A percentile compares a stretch with the other conserved stretches of the same genome.
These are phyloP conservation scores for Nigrograna mackinnonii DNA, from an alignment of 2,329 filamentous ascomycete genomes.

Conservation along the genomic window DNA sequence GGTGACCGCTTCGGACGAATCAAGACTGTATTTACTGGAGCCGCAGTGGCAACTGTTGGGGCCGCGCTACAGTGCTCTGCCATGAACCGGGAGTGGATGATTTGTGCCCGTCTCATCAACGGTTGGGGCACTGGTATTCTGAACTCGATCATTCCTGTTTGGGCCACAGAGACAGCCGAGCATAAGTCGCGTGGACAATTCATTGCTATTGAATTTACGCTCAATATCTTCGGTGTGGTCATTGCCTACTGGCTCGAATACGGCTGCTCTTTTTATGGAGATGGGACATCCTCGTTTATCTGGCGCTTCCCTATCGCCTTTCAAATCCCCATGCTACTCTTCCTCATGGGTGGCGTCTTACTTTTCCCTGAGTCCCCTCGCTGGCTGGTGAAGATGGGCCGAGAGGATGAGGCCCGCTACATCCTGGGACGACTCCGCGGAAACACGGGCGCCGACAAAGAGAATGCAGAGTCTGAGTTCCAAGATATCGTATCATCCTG, in stretches of 20 bases:
- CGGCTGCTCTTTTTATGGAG: constrained; percentile 64
- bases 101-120: constrained; percentile 60
- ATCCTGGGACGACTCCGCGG: constrained; percentile 68
- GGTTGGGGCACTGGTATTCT: constrained; percentile 71
- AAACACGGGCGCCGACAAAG: constrained; percentile 50
- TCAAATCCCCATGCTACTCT: constrained; percentile 66
- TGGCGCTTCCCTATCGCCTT: constrained; percentile 74
- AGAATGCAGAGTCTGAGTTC: constrained; percentile 56
- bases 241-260: constrained; percentile 58
- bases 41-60: constrained; percentile 48
- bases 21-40: constrained; percentile 52
- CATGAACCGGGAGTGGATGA: constrained; percentile 64
- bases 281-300: constrained; percentile 60
- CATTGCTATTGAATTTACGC: constrained; percentile 72
- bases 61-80: constrained; percentile 54
- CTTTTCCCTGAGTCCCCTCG: constrained; percentile 73
- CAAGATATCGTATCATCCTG: constrained; percentile 69
- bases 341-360: constrained; percentile 61
- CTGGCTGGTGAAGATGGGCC: constrained; percentile 68
- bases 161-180: constrained; percentile 71
- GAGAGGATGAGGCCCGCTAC: constrained; percentile 68
- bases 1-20: constrained; percentile 53
- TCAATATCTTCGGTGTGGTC: constrained; percentile 73
- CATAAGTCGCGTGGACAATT: constrained; percentile 71
- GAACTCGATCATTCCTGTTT: constrained; percentile 72